Conservation (phyloP, 106 monocot species). For the Allium sativum region DNA sequence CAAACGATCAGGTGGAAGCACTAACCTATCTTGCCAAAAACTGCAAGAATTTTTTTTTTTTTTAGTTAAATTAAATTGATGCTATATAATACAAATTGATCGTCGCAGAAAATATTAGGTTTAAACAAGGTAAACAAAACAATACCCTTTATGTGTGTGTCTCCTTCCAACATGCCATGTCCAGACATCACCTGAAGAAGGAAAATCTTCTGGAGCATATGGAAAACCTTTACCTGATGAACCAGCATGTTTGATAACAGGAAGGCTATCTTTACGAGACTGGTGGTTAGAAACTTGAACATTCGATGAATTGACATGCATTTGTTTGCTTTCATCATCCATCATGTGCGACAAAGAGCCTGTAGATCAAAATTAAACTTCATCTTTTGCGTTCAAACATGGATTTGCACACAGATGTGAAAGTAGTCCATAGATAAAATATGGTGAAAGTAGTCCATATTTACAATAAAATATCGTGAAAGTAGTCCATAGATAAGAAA, state of each 20-base stretch:
- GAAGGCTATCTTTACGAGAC: background rate
- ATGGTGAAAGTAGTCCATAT: too few relatives aligned
- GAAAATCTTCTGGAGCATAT: slow-evolving; percentile 79
- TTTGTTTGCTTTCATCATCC: slow-evolving; percentile 11
- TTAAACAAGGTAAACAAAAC: too few relatives aligned
- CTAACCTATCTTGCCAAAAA: slow-evolving; percentile 35
- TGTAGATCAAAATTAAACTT: background rate
- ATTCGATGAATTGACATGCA: slow-evolving; percentile 13
- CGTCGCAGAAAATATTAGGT: too few relatives aligned
- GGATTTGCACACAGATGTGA: too few relatives aligned
- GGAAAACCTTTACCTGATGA: slow-evolving; percentile 60
- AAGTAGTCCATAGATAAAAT: too few relatives aligned
- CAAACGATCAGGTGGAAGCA: slow-evolving; percentile 31
- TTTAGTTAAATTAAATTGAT: too few relatives aligned
- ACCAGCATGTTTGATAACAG: slow-evolving; percentile 17
- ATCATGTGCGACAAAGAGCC: slow-evolving; percentile 6
- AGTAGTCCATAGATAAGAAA: too few relatives aligned
- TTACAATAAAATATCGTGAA: too few relatives aligned
- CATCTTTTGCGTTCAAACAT: too few relatives aligned
- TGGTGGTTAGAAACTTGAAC: slow-evolving; percentile 3
- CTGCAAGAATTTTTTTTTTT: background rate
- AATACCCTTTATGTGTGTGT: background rate
- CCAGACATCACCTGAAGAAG: slow-evolving; percentile 62
- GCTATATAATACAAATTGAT: too few relatives aligned
- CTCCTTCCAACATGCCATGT: slow-evolving; percentile 65